phyloP scores from a whole-genome alignment of 768 basidiomycete species.

The Naematelia encephala region DNA sequence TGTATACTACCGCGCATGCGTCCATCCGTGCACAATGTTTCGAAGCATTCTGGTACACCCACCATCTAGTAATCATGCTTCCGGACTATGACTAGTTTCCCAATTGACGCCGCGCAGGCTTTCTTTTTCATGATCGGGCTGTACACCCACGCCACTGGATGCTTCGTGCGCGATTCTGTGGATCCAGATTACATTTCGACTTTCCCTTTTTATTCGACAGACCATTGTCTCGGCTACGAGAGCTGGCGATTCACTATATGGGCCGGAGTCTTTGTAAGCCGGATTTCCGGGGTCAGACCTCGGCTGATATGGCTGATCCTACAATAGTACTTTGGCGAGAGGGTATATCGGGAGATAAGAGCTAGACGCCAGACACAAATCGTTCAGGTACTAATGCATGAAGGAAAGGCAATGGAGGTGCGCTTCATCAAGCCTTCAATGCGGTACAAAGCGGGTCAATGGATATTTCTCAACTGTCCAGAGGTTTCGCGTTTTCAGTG shows the following conservation, averaged over 20 bases:
- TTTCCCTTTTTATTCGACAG: slow-evolving; percentile 83
- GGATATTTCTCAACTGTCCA: slow-evolving; percentile 54
- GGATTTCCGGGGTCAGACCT: neutral
- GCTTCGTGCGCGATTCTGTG: slow-evolving; percentile 85
- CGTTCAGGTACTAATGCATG: slow-evolving; percentile 82
- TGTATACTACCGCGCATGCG: slow-evolving; percentile 86
- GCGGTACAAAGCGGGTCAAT: slow-evolving; percentile 63
- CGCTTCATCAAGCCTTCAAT: slow-evolving; percentile 87
- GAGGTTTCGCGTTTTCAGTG: slow-evolving; percentile 80
- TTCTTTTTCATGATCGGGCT: slow-evolving; percentile 52
- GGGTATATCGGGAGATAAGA: slow-evolving; percentile 77
- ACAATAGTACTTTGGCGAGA: slow-evolving; percentile 70
- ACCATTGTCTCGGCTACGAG: slow-evolving; percentile 86
- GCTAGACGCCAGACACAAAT: slow-evolving; percentile 72
- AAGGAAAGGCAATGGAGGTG: slow-evolving; percentile 88
- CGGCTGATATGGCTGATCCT: neutral
- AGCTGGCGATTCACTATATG: slow-evolving; percentile 91
- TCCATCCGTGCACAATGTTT: slow-evolving; percentile 86
- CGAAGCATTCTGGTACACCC: slow-evolving; percentile 96
- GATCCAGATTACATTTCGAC: slow-evolving; percentile 64
- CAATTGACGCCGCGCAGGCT: slow-evolving; percentile 5
- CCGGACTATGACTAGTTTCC: neutral
- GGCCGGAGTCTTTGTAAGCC: slow-evolving; percentile 64
- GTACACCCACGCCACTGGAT: slow-evolving; percentile 76
- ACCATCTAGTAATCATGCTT: slow-evolving; percentile 58